Conservation (phyloP, 805 yeast genomes). For the Danielozyma ontarioensis region DNA sequence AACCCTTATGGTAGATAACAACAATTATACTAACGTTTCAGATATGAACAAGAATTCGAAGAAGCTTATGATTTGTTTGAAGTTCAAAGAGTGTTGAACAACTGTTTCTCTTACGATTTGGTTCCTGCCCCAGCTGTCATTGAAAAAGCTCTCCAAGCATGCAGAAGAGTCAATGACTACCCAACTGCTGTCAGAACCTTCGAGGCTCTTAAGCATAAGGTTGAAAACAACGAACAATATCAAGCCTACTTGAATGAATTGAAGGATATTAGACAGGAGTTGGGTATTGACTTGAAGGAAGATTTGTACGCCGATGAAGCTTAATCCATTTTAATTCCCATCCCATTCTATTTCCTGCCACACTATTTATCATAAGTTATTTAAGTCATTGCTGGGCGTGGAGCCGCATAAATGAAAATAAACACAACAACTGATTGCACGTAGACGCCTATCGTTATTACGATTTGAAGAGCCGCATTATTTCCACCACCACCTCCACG, state of each 20-base stretch:
- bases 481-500: background rate
- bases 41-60: conserved; percentile 94
- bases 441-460: too few relatives aligned
- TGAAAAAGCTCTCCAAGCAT: conserved; percentile 93
- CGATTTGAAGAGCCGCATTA: too few relatives aligned
- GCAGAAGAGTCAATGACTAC: conserved; percentile 98
- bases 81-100: conserved; percentile 85
- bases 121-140: conserved; percentile 97
- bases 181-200: conserved; percentile 98
- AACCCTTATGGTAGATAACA: background rate
- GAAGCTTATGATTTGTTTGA: conserved; percentile 51
- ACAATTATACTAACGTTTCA: conserved; percentile 27
- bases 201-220: conserved; percentile 95
- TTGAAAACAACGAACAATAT: conserved; percentile 90
- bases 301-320: conserved; percentile 53
- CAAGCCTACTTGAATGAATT: conserved; percentile 93
- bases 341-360: background rate
- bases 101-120: conserved; percentile 96
- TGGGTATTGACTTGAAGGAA: conserved; percentile 91
- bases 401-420: too few relatives aligned
- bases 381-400: too few relatives aligned
- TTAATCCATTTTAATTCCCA: conserved; percentile 5
- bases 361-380: background rate
- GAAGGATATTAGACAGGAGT: conserved; percentile 83
- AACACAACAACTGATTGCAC: too few relatives aligned